phyloP scores from a whole-genome alignment of 164 flowering plant genomes.

The Chloranthus sessilifolius region DNA sequence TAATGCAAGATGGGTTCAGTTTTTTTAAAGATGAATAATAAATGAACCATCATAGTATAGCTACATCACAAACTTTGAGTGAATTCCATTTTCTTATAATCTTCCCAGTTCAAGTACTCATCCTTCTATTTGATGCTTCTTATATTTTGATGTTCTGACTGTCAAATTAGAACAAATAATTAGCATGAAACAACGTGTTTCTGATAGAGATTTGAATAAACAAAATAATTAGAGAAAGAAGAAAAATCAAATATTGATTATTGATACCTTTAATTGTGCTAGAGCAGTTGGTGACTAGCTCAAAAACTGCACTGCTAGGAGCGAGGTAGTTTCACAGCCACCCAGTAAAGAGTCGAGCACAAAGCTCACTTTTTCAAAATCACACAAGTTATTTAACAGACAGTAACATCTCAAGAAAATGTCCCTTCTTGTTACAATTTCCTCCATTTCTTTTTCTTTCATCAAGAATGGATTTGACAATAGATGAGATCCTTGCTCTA shows the following conservation, averaged over 20 bases:
- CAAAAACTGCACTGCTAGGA: slow-evolving; percentile 44
- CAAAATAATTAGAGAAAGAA: background rate
- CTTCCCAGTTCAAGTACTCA: slow-evolving; percentile 52
- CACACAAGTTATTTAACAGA: slow-evolving; percentile 37
- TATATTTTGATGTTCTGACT: slow-evolving; percentile 46
- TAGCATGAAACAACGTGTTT: background rate
- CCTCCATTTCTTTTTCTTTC: slow-evolving; percentile 31
- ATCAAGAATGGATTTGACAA: slow-evolving; percentile 51
- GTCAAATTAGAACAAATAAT: background rate
- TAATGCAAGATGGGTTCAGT: too few relatives aligned
- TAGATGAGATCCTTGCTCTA: slow-evolving; percentile 52
- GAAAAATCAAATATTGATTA: too few relatives aligned
- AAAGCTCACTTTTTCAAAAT: slow-evolving; percentile 60
- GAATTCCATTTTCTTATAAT: slow-evolving; percentile 50
- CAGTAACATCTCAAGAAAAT: slow-evolving; percentile 48
- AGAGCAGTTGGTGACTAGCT: slow-evolving; percentile 41
- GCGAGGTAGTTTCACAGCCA: slow-evolving; percentile 67
- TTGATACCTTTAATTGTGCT: slow-evolving; percentile 37
- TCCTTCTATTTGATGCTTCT: slow-evolving; percentile 34
- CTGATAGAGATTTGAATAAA: slow-evolving; percentile 11
- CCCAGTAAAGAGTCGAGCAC: slow-evolving; percentile 54
- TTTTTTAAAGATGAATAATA: too few relatives aligned
- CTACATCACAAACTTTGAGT: too few relatives aligned
- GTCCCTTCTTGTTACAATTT: slow-evolving; percentile 18
- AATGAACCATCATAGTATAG: too few relatives aligned